Percentiles rank a stretch among this genome's conserved stretches.
Conservation (phyloP, 306 rosid genomes). For the Abrus pulchellus region DNA sequence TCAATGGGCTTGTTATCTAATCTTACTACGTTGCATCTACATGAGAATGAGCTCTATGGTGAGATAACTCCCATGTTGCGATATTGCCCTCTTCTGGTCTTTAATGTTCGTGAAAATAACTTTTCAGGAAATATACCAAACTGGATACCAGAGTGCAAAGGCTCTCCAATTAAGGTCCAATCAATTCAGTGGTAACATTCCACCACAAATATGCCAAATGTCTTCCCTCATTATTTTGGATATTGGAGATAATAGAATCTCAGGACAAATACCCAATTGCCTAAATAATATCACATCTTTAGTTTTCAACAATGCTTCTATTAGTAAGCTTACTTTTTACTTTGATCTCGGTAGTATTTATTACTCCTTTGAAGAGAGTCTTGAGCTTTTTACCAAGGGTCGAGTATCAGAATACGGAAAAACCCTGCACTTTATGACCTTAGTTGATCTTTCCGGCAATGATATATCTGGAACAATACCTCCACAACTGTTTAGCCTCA, state of each 20-base stretch:
- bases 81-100: too few relatives aligned
- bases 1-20: too few relatives aligned
- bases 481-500: neutral
- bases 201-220: neutral
- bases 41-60: too few relatives aligned
- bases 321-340: neutral
- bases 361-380: neutral
- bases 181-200: neutral
- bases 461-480: neutral
- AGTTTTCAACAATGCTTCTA: neutral
- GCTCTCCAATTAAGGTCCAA: neutral
- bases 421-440: neutral
- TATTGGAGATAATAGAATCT: neutral
- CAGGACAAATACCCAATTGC: neutral
- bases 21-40: too few relatives aligned
- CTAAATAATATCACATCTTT: neutral
- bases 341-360: accelerated
- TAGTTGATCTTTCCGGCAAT: neutral
- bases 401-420: neutral
- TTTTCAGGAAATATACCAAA: neutral
- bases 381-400: neutral
- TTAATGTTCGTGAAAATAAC: neutral
- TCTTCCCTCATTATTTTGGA: neutral
- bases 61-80: too few relatives aligned
- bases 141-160: neutral